These are phyloP conservation scores for Chamaecyparis obtusa DNA, from an alignment of 75 land plant genomes.

Conservation along the genomic window DNA sequence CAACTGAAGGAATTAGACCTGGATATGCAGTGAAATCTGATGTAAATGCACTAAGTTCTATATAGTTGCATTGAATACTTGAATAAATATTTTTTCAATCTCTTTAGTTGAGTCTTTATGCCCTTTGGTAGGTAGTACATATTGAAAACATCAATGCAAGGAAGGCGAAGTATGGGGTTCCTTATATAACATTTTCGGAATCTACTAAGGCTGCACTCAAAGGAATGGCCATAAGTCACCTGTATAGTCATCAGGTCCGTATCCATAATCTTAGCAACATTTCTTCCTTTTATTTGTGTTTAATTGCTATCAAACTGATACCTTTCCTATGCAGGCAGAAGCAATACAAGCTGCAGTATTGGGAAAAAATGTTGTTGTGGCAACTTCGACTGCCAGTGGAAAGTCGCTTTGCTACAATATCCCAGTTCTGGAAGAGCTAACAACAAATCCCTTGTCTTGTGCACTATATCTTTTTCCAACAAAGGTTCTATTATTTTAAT, in stretches of 20 bases:
- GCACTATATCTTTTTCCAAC: constrained; percentile 96
- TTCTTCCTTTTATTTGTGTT: not conserved
- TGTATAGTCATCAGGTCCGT: constrained; percentile 91
- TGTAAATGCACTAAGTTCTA: not conserved
- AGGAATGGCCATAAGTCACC: constrained; percentile 49
- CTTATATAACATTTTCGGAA: constrained; percentile 46
- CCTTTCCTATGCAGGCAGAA: constrained; percentile 48
- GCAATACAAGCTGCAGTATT: constrained; percentile 63
- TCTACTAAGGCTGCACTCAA: constrained; percentile 47
- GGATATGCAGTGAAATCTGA: not conserved
- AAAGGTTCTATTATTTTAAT: constrained; percentile 56
- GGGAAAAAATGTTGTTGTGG: constrained; percentile 73
- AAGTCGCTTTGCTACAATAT: constrained; percentile 96
- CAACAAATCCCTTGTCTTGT: constrained; percentile 53
- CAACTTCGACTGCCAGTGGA: constrained; percentile 97
- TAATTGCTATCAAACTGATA: not conserved
- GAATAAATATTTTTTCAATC: not conserved
- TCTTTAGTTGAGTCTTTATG: not conserved
- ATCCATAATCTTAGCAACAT: not conserved
- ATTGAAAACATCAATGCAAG: constrained; percentile 62
- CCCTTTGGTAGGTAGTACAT: constrained; percentile 69
- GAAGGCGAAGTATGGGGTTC: constrained; percentile 54
- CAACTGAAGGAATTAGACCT: not conserved
- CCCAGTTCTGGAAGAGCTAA: constrained; percentile 83
- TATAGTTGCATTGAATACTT: constrained; percentile 7